Percentiles rank a stretch among this genome's conserved stretches.
phyloP scores from a whole-genome alignment of 768 basidiomycete genomes.

The Pholiota microspora region DNA sequence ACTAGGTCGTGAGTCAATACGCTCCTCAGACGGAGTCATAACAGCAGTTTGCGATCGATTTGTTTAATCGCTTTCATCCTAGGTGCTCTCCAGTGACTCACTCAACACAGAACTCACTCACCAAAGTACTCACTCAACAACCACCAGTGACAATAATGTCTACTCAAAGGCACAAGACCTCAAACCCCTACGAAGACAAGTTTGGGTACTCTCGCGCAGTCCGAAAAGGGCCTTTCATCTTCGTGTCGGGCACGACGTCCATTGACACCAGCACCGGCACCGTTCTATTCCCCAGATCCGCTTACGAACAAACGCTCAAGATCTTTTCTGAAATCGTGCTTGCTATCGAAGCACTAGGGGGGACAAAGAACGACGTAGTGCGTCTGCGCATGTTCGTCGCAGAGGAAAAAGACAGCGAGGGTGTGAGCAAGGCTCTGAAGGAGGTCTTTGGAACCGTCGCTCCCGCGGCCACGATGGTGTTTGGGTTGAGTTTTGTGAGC shows the following conservation, averaged over 20 bases:
- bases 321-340: slow-evolving; percentile 44
- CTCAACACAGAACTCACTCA: too few relatives aligned
- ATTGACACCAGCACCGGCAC: slow-evolving; percentile 37
- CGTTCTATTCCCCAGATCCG: slow-evolving; percentile 41
- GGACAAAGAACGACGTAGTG: slow-evolving; percentile 40
- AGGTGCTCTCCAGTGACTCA: too few relatives aligned
- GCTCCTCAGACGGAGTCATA: neutral
- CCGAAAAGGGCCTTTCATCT: slow-evolving; percentile 49
- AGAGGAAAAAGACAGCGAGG: slow-evolving; percentile 34
- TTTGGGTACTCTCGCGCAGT: slow-evolving; percentile 55
- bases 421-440: slow-evolving; percentile 38
- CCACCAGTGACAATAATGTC: neutral
- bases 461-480: slow-evolving; percentile 53
- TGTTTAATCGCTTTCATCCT: neutral
- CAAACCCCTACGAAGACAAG: slow-evolving; percentile 47
- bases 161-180: slow-evolving; percentile 27
- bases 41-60: neutral
- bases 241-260: slow-evolving; percentile 53
- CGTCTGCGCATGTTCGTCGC: slow-evolving; percentile 51
- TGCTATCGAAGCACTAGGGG: slow-evolving; percentile 43
- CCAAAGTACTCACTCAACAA: too few relatives aligned
- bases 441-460: slow-evolving; percentile 39
- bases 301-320: slow-evolving; percentile 41
- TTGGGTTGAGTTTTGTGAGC: slow-evolving; percentile 44
- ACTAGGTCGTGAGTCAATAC: neutral